Conservation (phyloP, 2,329 filamentous ascomycete species). For the Xylariaceae sp. region DNA sequence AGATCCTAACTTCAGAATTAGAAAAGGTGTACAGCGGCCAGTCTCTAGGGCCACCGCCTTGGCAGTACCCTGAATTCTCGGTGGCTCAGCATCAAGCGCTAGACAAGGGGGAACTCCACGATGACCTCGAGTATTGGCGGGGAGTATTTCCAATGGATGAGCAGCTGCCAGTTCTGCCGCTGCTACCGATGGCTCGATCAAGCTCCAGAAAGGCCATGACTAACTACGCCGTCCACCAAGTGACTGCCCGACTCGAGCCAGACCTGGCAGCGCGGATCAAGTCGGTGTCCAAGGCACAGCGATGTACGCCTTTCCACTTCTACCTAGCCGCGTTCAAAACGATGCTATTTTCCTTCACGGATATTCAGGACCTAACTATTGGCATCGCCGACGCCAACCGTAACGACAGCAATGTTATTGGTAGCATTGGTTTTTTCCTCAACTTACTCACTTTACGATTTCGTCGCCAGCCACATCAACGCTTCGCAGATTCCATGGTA, state of each 20-base stretch:
- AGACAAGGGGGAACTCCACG: constrained; percentile 37
- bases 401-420: constrained; percentile 31
- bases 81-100: constrained; percentile 40
- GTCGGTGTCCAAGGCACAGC: constrained; percentile 22
- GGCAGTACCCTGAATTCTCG: constrained; percentile 48
- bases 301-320: constrained; percentile 51
- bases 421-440: constrained; percentile 47
- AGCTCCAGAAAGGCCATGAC: constrained; percentile 32
- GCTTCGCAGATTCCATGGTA: constrained; percentile 4
- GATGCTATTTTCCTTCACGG: constrained; percentile 45
- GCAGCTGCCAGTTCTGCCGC: constrained; percentile 39
- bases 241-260: constrained; percentile 26
- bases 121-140: constrained; percentile 47
- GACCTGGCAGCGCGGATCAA: constrained; percentile 35
- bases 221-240: constrained; percentile 29
- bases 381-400: constrained; percentile 52
- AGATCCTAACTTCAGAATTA: constrained; percentile 53
- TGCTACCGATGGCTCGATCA: constrained; percentile 42
- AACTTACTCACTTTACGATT: constrained; percentile 48
- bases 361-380: constrained; percentile 51
- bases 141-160: constrained; percentile 29
- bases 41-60: constrained; percentile 28
- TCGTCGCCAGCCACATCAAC: not conserved
- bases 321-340: constrained; percentile 51
- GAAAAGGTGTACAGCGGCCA: constrained; percentile 49